Evolutionary conservation across 1,284 basidiomycete genomes (phyloP).

Genomic region (Ustilago shanxiensis): DNA sequence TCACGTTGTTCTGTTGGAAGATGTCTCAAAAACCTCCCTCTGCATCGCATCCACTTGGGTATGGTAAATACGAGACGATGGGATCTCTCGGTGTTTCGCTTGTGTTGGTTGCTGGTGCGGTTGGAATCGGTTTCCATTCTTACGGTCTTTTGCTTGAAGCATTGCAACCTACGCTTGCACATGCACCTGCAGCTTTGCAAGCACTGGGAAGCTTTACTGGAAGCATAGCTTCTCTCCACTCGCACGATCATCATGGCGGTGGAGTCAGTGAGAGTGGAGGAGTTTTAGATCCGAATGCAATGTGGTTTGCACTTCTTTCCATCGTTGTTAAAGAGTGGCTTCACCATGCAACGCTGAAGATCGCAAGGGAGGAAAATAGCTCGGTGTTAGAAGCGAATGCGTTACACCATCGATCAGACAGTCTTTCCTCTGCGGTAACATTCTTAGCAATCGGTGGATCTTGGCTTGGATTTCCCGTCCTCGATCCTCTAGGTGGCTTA

Average conservation of each 20-base stretch:
- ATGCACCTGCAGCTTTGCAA: constrained; percentile 76
- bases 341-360: constrained; percentile 76
- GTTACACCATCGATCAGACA: constrained; percentile 89
- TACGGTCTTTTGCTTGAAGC: constrained; percentile 82
- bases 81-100: constrained; percentile 87
- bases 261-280: constrained; percentile 53
- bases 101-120: constrained; percentile 82
- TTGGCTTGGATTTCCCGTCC: constrained; percentile 83
- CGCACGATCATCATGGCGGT: constrained; percentile 72
- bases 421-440: constrained; percentile 60
- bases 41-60: constrained; percentile 83
- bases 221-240: constrained; percentile 73
- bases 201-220: constrained; percentile 76
- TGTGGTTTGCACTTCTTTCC: constrained; percentile 90
- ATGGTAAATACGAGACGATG: constrained; percentile 91
- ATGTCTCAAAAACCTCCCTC: constrained; percentile 85
- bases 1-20: constrained; percentile 91
- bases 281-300: constrained; percentile 90
- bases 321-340: constrained; percentile 92
- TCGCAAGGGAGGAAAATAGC: constrained; percentile 89
- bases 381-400: constrained; percentile 79
- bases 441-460: constrained; percentile 75
- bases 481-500: constrained; percentile 94
- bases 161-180: constrained; percentile 72
- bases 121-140: constrained; percentile 92